These are phyloP conservation scores for Magnaporthiopsis poae DNA, from an alignment of 2,329 filamentous ascomycete species.

Conservation along the genomic window DNA sequence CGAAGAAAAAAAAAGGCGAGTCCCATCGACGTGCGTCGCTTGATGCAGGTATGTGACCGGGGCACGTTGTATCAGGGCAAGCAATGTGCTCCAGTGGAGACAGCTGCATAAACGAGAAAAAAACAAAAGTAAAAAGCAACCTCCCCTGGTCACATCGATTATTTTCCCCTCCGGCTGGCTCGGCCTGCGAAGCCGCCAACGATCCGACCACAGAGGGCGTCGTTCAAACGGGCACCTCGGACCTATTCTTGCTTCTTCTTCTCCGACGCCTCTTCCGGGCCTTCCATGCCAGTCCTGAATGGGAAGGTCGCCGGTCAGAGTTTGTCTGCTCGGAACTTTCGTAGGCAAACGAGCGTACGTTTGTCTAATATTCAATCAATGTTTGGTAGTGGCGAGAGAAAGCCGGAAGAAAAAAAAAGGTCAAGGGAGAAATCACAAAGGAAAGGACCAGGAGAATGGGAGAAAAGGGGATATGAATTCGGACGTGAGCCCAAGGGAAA, in stretches of 20 bases:
- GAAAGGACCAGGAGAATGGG: too few species aligned
- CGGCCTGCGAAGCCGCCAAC: neutral
- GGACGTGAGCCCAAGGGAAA: too few species aligned
- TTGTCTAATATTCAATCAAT: too few species aligned
- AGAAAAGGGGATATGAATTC: too few species aligned
- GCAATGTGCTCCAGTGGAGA: neutral
- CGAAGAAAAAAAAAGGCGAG: neutral
- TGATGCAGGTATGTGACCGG: neutral
- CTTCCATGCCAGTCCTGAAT: neutral
- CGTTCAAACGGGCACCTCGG: neutral
- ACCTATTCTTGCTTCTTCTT: neutral
- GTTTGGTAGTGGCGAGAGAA: too few species aligned
- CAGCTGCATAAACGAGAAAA: neutral
- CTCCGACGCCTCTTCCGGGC: neutral
- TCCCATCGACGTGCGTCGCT: neutral
- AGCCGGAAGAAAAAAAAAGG: too few species aligned
- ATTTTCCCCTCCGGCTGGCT: neutral
- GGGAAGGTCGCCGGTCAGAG: too few species aligned
- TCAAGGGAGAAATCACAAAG: too few species aligned
- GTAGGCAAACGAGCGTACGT: too few species aligned
- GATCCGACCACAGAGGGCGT: neutral
- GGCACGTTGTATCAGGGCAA: neutral
- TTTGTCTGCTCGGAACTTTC: too few species aligned
- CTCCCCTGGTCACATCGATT: too few species aligned
- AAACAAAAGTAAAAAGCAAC: too few species aligned